phyloP scores from a whole-genome alignment of 2,329 filamentous ascomycete species.

The Aspergillus sp. region DNA sequence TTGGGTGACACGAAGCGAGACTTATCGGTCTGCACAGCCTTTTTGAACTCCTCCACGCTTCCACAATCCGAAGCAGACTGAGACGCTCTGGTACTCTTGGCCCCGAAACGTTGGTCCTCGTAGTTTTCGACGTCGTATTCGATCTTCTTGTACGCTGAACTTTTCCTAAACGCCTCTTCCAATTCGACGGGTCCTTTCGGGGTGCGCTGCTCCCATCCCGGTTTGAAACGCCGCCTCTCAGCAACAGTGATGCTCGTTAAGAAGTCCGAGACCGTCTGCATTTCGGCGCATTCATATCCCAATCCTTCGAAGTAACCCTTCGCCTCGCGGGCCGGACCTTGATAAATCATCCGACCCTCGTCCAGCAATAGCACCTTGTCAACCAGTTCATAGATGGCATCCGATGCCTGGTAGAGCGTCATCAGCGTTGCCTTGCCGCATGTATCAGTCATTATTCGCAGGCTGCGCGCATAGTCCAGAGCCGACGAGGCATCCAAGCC shows the following conservation, averaged over 20 bases:
- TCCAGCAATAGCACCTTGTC: slow-evolving; percentile 76
- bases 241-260: slow-evolving; percentile 70
- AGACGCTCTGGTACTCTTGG: slow-evolving; percentile 47
- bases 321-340: slow-evolving; percentile 57
- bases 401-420: slow-evolving; percentile 66
- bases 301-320: slow-evolving; percentile 62
- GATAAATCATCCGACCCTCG: slow-evolving; percentile 63
- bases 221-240: slow-evolving; percentile 62
- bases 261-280: slow-evolving; percentile 71
- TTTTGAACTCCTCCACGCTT: slow-evolving; percentile 53
- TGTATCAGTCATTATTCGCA: slow-evolving; percentile 69
- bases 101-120: slow-evolving; percentile 40
- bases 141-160: slow-evolving; percentile 57
- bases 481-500: slow-evolving; percentile 73
- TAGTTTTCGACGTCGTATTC: slow-evolving; percentile 60
- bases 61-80: slow-evolving; percentile 37
- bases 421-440: slow-evolving; percentile 65
- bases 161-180: slow-evolving; percentile 63
- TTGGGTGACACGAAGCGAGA: slow-evolving; percentile 56
- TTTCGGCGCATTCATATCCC: slow-evolving; percentile 56
- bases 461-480: slow-evolving; percentile 66
- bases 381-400: slow-evolving; percentile 66
- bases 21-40: slow-evolving; percentile 59
- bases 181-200: slow-evolving; percentile 67
- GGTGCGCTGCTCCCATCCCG: slow-evolving; percentile 60